Evolutionary conservation across 2,329 filamentous ascomycete species (phyloP).

Genomic region (Hortaea sp.): DNA sequence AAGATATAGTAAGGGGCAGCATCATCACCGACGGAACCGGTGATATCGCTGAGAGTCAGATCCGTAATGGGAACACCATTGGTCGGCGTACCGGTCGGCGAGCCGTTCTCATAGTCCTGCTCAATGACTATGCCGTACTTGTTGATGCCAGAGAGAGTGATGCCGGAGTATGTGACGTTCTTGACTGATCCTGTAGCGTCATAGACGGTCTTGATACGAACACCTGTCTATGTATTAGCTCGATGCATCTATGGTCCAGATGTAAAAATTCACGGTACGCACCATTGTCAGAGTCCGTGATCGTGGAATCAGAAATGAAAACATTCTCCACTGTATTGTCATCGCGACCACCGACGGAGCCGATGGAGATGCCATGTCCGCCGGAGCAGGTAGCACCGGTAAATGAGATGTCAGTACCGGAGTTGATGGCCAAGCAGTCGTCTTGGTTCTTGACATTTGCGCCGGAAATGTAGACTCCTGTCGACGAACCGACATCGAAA

Average conservation of each 20-base stretch:
- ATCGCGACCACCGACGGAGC: constrained; percentile 42
- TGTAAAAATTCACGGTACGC: constrained; percentile 32
- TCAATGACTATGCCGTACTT: constrained; percentile 50
- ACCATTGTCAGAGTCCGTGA: constrained; percentile 38
- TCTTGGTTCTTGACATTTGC: constrained; percentile 22
- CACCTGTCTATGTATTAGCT: constrained; percentile 22
- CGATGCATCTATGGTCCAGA: constrained; percentile 3
- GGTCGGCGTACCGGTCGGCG: constrained; percentile 35
- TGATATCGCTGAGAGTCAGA: constrained; percentile 35
- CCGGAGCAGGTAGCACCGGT: constrained; percentile 35
- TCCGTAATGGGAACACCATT: constrained; percentile 46
- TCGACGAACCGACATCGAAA: constrained; percentile 19
- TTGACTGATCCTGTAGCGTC: constrained; percentile 41
- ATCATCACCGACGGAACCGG: constrained; percentile 31
- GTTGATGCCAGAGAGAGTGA: constrained; percentile 41
- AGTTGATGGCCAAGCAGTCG: constrained; percentile 22
- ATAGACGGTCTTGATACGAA: constrained; percentile 47
- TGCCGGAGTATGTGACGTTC: constrained; percentile 43
- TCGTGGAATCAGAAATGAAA: constrained; percentile 33
- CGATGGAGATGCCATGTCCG: constrained; percentile 46
- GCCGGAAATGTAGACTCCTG: constrained; percentile 16
- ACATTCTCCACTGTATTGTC: constrained; percentile 43
- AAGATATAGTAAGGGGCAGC: constrained; percentile 44
- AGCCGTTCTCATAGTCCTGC: constrained; percentile 47
- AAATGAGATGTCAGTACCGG: constrained; percentile 29